A percentile compares a stretch with the other conserved stretches of the same genome.
Evolutionary conservation across 2,329 filamentous ascomycete species (phyloP).

Genomic region (Colletotrichum musae): DNA sequence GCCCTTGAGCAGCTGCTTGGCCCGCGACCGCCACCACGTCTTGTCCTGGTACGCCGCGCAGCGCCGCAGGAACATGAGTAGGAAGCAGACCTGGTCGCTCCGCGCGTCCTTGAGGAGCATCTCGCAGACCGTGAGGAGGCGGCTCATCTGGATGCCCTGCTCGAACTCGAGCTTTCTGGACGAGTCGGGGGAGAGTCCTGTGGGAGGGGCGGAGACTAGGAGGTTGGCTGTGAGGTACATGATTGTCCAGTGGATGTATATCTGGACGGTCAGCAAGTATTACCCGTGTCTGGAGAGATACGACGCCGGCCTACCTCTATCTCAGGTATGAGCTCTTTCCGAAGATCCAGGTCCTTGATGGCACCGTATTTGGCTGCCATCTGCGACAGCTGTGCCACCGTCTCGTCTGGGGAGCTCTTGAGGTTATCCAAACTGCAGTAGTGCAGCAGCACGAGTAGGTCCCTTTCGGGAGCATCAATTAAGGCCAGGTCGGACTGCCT

Average conservation of each 20-base stretch:
- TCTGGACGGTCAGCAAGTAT: not conserved
- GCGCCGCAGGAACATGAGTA: constrained; percentile 33
- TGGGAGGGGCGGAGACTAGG: not conserved
- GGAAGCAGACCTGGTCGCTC: constrained; percentile 40
- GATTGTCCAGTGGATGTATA: constrained; percentile 32
- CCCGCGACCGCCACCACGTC: constrained; percentile 30
- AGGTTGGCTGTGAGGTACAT: constrained; percentile 37
- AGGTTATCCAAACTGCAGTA: constrained; percentile 36
- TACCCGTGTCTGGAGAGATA: not conserved
- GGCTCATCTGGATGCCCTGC: constrained; percentile 29
- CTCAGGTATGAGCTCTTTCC: constrained; percentile 41
- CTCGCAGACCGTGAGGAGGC: constrained; percentile 39
- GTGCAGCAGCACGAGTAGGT: constrained; percentile 40
- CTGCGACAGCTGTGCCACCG: constrained; percentile 27
- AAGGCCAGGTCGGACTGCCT: constrained; percentile 28
- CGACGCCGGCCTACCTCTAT: constrained; percentile 27
- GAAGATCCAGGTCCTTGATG: constrained; percentile 39
- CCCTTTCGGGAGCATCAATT: constrained; percentile 39
- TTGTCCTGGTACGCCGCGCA: constrained; percentile 24
- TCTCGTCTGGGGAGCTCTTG: constrained; percentile 29
- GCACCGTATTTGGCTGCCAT: constrained; percentile 33
- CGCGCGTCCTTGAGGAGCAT: constrained; percentile 38
- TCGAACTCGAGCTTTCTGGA: constrained; percentile 29
- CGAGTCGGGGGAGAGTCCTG: not conserved
- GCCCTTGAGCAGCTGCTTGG: constrained; percentile 30